Percentiles rank a stretch among this genome's conserved stretches.
These are phyloP conservation scores for Globisporangium lucens DNA, from an alignment of 352 stramenopile species.

Conservation along the genomic window DNA sequence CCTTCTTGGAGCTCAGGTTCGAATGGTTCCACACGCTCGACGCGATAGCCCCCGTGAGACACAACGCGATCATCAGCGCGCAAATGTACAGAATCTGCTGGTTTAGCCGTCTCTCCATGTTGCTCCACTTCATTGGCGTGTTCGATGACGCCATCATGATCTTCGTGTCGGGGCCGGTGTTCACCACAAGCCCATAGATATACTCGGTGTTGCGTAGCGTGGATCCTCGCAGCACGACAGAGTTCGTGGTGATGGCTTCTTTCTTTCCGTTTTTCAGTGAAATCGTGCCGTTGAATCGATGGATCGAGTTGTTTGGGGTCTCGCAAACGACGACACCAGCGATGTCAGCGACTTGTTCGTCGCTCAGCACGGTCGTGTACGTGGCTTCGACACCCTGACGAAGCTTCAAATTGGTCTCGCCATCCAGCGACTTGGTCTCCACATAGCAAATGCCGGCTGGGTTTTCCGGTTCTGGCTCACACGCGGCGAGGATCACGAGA, in stretches of 20 bases:
- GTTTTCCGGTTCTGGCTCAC: conserved; percentile 64
- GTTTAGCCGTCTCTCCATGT: conserved; percentile 83
- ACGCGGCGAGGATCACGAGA: conserved; percentile 81
- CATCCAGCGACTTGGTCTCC: conserved; percentile 92
- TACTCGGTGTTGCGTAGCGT: conserved; percentile 90
- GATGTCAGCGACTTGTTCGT: conserved; percentile 50
- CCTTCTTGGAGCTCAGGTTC: conserved; percentile 41
- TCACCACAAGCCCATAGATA: conserved; percentile 90
- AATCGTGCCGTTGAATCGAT: conserved; percentile 89
- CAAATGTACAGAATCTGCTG: conserved; percentile 85
- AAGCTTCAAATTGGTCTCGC: conserved; percentile 93
- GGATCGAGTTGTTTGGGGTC: conserved; percentile 88
- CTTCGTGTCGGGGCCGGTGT: conserved; percentile 88
- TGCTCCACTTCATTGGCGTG: conserved; percentile 85
- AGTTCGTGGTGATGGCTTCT: conserved; percentile 75
- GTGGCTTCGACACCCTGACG: conserved; percentile 75
- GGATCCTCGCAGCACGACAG: conserved; percentile 84
- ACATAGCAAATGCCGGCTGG: conserved; percentile 88
- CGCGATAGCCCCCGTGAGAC: conserved; percentile 54
- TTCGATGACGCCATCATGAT: conserved; percentile 87
- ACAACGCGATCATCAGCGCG: conserved; percentile 74
- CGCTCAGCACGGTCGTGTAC: conserved; percentile 59
- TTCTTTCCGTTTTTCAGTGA: conserved; percentile 51
- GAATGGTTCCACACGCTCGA: conserved; percentile 68
- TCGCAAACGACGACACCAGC: conserved; percentile 72